Base-by-base conservation (phyloP, 2,329 filamentous ascomycete species). In the Dendryphion nanum region DNA sequence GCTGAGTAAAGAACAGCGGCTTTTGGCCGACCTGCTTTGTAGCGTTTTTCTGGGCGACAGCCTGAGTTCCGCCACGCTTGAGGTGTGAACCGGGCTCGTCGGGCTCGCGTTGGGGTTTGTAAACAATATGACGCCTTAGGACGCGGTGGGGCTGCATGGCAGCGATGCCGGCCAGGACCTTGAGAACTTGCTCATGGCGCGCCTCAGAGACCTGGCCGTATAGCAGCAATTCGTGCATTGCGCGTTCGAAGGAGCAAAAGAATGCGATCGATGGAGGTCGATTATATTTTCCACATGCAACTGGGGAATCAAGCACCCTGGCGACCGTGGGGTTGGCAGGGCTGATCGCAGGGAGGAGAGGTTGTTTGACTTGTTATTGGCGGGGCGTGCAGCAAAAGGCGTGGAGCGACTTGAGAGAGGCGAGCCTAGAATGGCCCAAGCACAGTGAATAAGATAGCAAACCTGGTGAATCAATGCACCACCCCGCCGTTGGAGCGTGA, bases 221-320 rank as follows among this genome's bases (percentile, higher is more conserved):
- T 31, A 83, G 72, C 33, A 80, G 67, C 49, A 81, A 70, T 67
- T 83, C 79, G 63, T 83, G 78, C 79, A 83, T 82, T 42, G 40
- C 17, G 33, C 24, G n/a, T n/a, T n/a, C n/a, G n/a, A n/a, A n/a
- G n/a, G n/a, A n/a, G n/a, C n/a, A n/a, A n/a, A n/a, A n/a, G n/a
- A n/a, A n/a, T n/a, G n/a, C n/a, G n/a, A n/a, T n/a, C n/a, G n/a
- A n/a, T n/a, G n/a, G n/a, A n/a, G n/a, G n/a, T n/a, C n/a, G n/a
- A n/a, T n/a, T n/a, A n/a, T n/a, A n/a, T n/a, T n/a, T n/a, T n/a
- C n/a, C n/a, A n/a, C n/a, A n/a, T n/a, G n/a, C n/a, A n/a, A n/a
- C n/a, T n/a, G n/a, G n/a, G n/a, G n/a, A n/a, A n/a, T n/a, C n/a
- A n/a, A n/a, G n/a, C n/a, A n/a, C n/a, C n/a, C n/a, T n/a, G n/a